Evolutionary conservation across 2,329 filamentous ascomycete genomes (phyloP).

Genomic region (Bipolaris cookei): DNA sequence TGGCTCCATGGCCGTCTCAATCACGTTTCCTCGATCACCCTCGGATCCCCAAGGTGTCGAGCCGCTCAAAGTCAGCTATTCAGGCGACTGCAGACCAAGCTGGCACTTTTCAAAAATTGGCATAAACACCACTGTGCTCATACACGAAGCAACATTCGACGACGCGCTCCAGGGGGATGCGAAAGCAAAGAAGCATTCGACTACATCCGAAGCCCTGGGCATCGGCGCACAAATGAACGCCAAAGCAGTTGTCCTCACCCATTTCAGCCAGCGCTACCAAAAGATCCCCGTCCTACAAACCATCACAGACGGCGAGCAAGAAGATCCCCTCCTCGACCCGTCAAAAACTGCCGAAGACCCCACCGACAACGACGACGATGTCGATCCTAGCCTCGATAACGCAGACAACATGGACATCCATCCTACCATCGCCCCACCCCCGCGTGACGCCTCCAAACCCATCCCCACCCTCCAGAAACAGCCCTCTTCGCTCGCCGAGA

Average conservation of each 20-base stretch:
- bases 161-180: constrained; percentile 82
- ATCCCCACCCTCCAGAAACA: constrained; percentile 19
- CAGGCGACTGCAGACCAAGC: constrained; percentile 84
- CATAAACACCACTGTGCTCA: constrained; percentile 76
- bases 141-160: constrained; percentile 97
- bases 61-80: constrained; percentile 86
- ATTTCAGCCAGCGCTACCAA: constrained; percentile 94
- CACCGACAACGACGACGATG: constrained; percentile 26
- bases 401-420: constrained; percentile 34
- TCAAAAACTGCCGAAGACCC: constrained; percentile 36
- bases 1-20: constrained; percentile 74
- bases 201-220: constrained; percentile 81
- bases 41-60: constrained; percentile 41
- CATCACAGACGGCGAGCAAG: constrained; percentile 39
- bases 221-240: constrained; percentile 81
- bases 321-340: constrained; percentile 24
- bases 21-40: constrained; percentile 71
- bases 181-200: constrained; percentile 86
- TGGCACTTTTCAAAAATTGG: constrained; percentile 73
- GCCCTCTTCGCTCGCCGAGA: constrained; percentile 14
- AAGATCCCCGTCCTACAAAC: constrained; percentile 67
- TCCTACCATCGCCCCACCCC: constrained; percentile 9
- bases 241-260: constrained; percentile 81
- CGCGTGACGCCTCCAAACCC: constrained; percentile 9
- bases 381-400: constrained; percentile 27